Evolutionary conservation across 2,329 filamentous ascomycete species (phyloP).

Genomic region (Cercospora beticola): DNA sequence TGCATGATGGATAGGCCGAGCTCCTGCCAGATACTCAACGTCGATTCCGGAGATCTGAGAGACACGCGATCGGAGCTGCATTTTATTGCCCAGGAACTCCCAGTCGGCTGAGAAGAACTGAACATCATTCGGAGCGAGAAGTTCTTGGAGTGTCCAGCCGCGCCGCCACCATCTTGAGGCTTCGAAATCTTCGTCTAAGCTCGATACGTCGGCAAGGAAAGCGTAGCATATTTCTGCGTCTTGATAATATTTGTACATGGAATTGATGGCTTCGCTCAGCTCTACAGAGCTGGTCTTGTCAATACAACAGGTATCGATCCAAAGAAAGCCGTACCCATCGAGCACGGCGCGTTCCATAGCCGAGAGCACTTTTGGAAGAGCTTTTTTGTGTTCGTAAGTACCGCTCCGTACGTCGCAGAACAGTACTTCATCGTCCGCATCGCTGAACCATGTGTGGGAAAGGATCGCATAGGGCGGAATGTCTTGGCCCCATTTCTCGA

Average conservation of each 20-base stretch:
- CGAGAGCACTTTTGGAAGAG: conserved; percentile 32
- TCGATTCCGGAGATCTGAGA: conserved; percentile 33
- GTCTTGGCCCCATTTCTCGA: conserved; percentile 1
- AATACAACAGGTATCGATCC: conserved; percentile 30
- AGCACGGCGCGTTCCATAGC: conserved; percentile 26
- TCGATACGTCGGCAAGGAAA: conserved; percentile 20
- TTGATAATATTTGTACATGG: conserved; percentile 21
- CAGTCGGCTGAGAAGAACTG: conserved; percentile 7
- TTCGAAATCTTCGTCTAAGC: not conserved
- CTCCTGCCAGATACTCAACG: conserved; percentile 24
- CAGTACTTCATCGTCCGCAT: conserved; percentile 32
- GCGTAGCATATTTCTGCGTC: conserved; percentile 16
- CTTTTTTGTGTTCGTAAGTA: conserved; percentile 10
- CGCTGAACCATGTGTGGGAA: conserved; percentile 37
- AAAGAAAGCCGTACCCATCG: conserved; percentile 24
- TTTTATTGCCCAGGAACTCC: not conserved
- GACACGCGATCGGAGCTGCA: conserved; percentile 15
- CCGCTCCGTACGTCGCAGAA: conserved; percentile 30
- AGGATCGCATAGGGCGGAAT: conserved; percentile 36
- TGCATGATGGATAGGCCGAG: not conserved
- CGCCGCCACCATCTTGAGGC: conserved; percentile 1
- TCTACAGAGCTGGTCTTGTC: conserved; percentile 22
- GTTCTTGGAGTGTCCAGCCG: conserved; percentile 9
- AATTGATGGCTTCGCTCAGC: conserved; percentile 15
- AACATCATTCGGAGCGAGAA: conserved; percentile 10